Percentiles rank a stretch among this genome's conserved stretches.
These are phyloP conservation scores for Gentiana macrophylla DNA, from an alignment of 257 asterid species.

Conservation along the genomic window DNA sequence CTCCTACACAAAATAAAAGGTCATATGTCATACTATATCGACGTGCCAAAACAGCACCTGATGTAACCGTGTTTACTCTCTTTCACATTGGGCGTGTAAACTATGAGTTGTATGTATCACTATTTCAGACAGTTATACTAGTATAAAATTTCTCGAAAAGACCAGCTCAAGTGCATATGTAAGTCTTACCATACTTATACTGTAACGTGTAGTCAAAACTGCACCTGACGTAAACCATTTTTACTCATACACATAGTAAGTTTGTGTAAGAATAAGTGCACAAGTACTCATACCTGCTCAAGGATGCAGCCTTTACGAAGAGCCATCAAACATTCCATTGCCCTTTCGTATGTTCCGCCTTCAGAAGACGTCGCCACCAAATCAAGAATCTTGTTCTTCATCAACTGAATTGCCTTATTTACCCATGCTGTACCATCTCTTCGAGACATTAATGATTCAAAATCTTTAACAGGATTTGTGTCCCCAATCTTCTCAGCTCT, in stretches of 20 bases:
- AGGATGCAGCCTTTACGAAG: conserved; percentile 80
- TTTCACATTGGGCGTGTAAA: no score
- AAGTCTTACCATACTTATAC: no score
- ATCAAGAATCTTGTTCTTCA: conserved; percentile 53
- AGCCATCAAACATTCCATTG: conserved; percentile 61
- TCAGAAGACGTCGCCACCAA: conserved; percentile 57
- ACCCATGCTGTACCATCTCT: conserved; percentile 86
- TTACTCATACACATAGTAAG: no score
- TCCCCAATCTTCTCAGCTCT: conserved; percentile 58
- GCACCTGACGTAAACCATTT: no score
- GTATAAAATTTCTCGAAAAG: no score
- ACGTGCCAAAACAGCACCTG: not conserved
- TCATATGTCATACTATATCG: not conserved
- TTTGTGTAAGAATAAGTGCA: no score
- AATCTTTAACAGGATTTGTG: conserved; percentile 68
- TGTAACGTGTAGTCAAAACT: no score
- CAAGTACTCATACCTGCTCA: conserved; percentile 51
- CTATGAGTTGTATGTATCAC: no score
- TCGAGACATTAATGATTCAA: conserved; percentile 78
- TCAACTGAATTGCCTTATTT: conserved; percentile 51
- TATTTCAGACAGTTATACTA: no score
- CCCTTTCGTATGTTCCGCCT: conserved; percentile 50
- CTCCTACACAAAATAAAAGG: conserved; percentile 37
- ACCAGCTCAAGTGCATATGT: no score
- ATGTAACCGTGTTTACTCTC: no score